phyloP scores from a whole-genome alignment of 345 rosid genomes.

The Arabis alpina region DNA sequence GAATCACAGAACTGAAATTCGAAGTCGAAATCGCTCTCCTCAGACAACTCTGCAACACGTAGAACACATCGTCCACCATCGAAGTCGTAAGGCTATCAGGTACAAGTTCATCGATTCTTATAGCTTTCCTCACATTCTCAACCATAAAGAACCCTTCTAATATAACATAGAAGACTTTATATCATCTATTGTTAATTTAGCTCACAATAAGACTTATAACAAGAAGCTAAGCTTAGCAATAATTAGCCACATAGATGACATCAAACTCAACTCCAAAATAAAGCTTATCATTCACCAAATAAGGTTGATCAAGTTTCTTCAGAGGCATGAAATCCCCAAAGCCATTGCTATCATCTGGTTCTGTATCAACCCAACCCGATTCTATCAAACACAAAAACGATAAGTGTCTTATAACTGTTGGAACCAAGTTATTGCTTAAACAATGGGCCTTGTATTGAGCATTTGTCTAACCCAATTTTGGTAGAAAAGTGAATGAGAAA shows the following conservation, averaged over 20 bases:
- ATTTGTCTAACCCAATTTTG: too few relatives aligned
- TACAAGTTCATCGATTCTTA: slow-evolving; percentile 92
- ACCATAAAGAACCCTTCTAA: slow-evolving; percentile 98
- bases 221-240: slow-evolving; percentile 11
- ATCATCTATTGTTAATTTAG: too few relatives aligned
- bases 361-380: too few relatives aligned
- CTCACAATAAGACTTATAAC: neutral
- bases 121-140: slow-evolving; percentile 95
- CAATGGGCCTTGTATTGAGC: too few relatives aligned
- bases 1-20: slow-evolving; percentile 85
- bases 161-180: slow-evolving; percentile 94
- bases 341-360: neutral
- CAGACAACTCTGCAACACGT: slow-evolving; percentile 89
- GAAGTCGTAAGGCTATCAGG: slow-evolving; percentile 94
- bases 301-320: slow-evolving; percentile 28
- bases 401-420: too few relatives aligned
- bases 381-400: too few relatives aligned
- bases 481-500: too few relatives aligned
- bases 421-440: too few relatives aligned
- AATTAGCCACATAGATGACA: slow-evolving; percentile 19
- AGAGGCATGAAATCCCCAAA: slow-evolving; percentile 29
- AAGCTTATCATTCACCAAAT: slow-evolving; percentile 23
- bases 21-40: slow-evolving; percentile 90
- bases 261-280: slow-evolving; percentile 41
- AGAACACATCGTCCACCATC: slow-evolving; percentile 96